These are phyloP conservation scores for Nakazawaea ernobii DNA, from an alignment of 805 yeast genomes.

Conservation along the genomic window DNA sequence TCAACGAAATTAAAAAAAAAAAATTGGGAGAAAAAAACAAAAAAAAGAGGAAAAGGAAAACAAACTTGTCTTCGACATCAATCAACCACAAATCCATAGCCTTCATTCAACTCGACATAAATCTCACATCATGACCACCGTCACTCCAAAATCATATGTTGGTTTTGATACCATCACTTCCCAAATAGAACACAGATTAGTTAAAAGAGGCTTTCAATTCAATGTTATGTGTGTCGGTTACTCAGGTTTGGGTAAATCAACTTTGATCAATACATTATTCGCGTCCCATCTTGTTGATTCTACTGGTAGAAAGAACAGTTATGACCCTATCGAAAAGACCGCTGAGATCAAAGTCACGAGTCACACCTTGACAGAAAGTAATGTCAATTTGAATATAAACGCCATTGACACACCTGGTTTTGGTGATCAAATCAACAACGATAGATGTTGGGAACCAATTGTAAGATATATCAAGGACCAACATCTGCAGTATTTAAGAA, in stretches of 20 bases:
- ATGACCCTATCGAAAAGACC: slow-evolving; percentile 78
- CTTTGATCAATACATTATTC: slow-evolving; percentile 85
- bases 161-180: slow-evolving; percentile 96
- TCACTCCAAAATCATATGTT: slow-evolving; percentile 69
- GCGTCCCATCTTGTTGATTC: slow-evolving; percentile 73
- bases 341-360: slow-evolving; percentile 71
- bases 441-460: slow-evolving; percentile 95
- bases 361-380: slow-evolving; percentile 77
- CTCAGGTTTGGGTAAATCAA: slow-evolving; percentile 92
- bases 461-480: slow-evolving; percentile 93
- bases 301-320: slow-evolving; percentile 60
- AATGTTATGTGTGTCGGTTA: slow-evolving; percentile 92
- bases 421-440: slow-evolving; percentile 95
- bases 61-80: slow-evolving; percentile 9
- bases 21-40: background rate
- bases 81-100: slow-evolving; percentile 3
- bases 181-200: slow-evolving; percentile 87
- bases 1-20: background rate
- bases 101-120: background rate
- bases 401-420: slow-evolving; percentile 97
- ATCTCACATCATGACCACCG: background rate
- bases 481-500: slow-evolving; percentile 84
- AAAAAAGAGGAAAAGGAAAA: slow-evolving; percentile 10
- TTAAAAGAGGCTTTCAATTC: slow-evolving; percentile 91
- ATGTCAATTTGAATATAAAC: slow-evolving; percentile 78